Evolutionary conservation across 371 early-diverging fungal genomes (phyloP).

Genomic region (Syncephalastrum racemosum): DNA sequence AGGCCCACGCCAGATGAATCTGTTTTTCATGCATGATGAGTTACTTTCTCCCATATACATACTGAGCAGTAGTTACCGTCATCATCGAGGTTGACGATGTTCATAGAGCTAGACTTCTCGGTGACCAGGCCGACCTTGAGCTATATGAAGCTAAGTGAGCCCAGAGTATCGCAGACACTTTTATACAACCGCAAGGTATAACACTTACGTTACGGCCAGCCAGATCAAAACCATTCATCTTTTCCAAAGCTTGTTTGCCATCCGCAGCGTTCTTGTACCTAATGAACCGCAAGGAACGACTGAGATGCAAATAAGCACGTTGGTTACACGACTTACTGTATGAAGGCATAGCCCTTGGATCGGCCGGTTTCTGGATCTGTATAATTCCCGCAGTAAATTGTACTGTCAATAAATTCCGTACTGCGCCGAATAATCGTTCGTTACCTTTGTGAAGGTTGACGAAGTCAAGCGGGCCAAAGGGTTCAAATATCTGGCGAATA

Average conservation of each 20-base stretch:
- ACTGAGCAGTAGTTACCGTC: slow-evolving; percentile 36
- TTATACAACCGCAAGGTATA: background rate
- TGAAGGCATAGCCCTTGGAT: slow-evolving; percentile 87
- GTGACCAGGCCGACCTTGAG: slow-evolving; percentile 82
- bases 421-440: background rate
- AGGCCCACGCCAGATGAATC: slow-evolving; percentile 71
- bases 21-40: slow-evolving; percentile 8
- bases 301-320: background rate
- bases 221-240: slow-evolving; percentile 87
- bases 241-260: slow-evolving; percentile 81
- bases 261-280: slow-evolving; percentile 72
- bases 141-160: slow-evolving; percentile 39
- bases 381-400: no score
- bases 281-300: background rate
- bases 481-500: slow-evolving; percentile 80
- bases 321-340: slow-evolving; percentile 59
- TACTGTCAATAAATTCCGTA: slow-evolving; percentile 4
- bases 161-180: background rate
- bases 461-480: slow-evolving; percentile 86
- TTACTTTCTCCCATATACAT: background rate
- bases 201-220: slow-evolving; percentile 66
- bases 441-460: slow-evolving; percentile 72
- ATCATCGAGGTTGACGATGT: slow-evolving; percentile 52
- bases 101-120: slow-evolving; percentile 53
- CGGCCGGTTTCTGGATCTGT: slow-evolving; percentile 78